Conservation (phyloP, 257 asterid species). For the Striga asiatica region DNA sequence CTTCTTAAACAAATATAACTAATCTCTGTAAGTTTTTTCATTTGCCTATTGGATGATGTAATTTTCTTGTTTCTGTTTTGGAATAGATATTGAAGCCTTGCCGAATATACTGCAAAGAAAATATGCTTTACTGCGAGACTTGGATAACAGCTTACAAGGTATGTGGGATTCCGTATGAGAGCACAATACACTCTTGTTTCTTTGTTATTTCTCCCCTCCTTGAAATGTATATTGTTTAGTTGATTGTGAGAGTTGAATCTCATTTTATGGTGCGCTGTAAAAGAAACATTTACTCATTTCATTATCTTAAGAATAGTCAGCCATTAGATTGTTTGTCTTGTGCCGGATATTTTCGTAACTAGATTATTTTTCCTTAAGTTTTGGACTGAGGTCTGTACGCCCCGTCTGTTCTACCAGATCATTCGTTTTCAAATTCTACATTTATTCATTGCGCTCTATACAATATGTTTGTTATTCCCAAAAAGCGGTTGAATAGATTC, state of each 20-base stretch:
- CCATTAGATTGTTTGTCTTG: background rate
- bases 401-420: no score
- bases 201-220: background rate
- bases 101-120: constrained; percentile 75
- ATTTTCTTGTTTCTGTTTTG: background rate
- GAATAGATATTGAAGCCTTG: constrained; percentile 73
- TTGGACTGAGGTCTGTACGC: no score
- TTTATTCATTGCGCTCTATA: no score
- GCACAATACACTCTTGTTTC: background rate
- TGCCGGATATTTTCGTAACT: background rate
- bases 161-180: constrained; percentile 1
- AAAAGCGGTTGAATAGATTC: background rate
- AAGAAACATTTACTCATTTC: background rate
- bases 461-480: background rate
- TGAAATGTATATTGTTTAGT: background rate
- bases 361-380: background rate
- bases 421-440: no score
- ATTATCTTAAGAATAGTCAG: background rate
- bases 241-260: background rate
- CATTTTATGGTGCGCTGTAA: background rate
- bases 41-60: constrained; percentile 3
- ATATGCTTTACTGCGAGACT: constrained; percentile 67
- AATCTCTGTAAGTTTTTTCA: background rate
- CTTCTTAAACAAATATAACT: background rate
- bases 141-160: constrained; percentile 92